A percentile compares a stretch with the other conserved stretches of the same genome.
phyloP scores from a whole-genome alignment of 2,329 filamentous ascomycete species.

The Zopfia rhizophila region DNA sequence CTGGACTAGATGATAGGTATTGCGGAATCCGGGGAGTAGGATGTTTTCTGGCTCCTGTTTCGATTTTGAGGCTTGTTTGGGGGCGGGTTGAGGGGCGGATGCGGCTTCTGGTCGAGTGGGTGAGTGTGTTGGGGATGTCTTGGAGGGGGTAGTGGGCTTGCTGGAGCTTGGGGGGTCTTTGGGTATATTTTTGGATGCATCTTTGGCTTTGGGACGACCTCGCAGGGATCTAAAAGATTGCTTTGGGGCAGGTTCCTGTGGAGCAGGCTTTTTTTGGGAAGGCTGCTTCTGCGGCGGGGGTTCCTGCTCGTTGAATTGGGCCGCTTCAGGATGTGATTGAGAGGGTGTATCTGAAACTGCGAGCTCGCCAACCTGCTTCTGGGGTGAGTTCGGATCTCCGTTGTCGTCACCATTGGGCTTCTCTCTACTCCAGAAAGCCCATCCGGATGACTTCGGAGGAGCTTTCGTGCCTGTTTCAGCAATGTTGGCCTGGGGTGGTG shows the following conservation, averaged over 20 bases:
- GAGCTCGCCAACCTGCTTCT: slow-evolving; percentile 63
- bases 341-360: slow-evolving; percentile 63
- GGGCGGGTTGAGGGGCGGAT: slow-evolving; percentile 36
- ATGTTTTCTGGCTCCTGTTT: slow-evolving; percentile 66
- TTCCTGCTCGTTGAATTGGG: slow-evolving; percentile 60
- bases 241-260: slow-evolving; percentile 35
- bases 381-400: slow-evolving; percentile 67
- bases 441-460: slow-evolving; percentile 68
- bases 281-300: slow-evolving; percentile 38
- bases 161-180: slow-evolving; percentile 40
- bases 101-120: slow-evolving; percentile 39
- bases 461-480: slow-evolving; percentile 37
- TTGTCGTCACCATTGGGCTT: slow-evolving; percentile 59
- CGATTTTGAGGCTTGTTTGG: slow-evolving; percentile 33
- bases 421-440: slow-evolving; percentile 83
- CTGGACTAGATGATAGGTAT: slow-evolving; percentile 67
- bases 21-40: slow-evolving; percentile 74
- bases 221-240: slow-evolving; percentile 44
- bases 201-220: slow-evolving; percentile 41
- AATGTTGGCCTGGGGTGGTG: slow-evolving; percentile 1
- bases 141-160: slow-evolving; percentile 49
- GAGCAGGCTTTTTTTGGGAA: slow-evolving; percentile 23
- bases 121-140: slow-evolving; percentile 37
- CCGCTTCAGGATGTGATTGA: slow-evolving; percentile 61
- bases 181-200: slow-evolving; percentile 26